phyloP scores from a whole-genome alignment of 2,329 filamentous ascomycete species.

The Fusarium sp. region DNA sequence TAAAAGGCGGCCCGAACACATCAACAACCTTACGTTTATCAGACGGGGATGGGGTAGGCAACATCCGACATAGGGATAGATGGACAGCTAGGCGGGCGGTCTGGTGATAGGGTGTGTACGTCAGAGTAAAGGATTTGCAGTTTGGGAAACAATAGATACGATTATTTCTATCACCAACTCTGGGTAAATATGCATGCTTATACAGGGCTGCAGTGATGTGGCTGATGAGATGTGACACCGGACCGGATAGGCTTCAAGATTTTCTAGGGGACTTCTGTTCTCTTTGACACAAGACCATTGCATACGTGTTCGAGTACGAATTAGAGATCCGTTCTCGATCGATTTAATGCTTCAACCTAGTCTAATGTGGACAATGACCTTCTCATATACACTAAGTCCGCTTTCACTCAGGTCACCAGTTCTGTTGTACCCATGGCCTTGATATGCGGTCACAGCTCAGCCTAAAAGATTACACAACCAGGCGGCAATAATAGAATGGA shows the following conservation, averaged over 20 bases:
- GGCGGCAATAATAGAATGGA: conserved; percentile 34
- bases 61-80: conserved; percentile 23
- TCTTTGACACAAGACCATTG: conserved; percentile 32
- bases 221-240: conserved; percentile 12
- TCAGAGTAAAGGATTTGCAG: conserved; percentile 12
- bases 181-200: conserved; percentile 17
- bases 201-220: conserved; percentile 26
- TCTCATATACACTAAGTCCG: conserved; percentile 10
- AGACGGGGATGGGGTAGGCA: conserved; percentile 15
- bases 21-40: conserved; percentile 38
- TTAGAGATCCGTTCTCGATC: conserved; percentile 17
- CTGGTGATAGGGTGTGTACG: conserved; percentile 15
- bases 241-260: conserved; percentile 37
- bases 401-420: conserved; percentile 41
- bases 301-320: conserved; percentile 33
- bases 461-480: conserved; percentile 35
- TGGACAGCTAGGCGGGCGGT: conserved; percentile 17
- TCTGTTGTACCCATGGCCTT: conserved; percentile 16
- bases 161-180: conserved; percentile 17
- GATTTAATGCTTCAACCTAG: conserved; percentile 11
- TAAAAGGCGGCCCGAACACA: conserved; percentile 27
- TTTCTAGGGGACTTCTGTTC: conserved; percentile 21
- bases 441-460: conserved; percentile 23
- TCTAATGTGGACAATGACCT: conserved; percentile 16
- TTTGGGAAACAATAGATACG: conserved; percentile 7